A percentile compares a stretch with the other conserved stretches of the same genome.
phyloP scores from a whole-genome alignment of 768 basidiomycete species.

The Albatrellus ellisii region DNA sequence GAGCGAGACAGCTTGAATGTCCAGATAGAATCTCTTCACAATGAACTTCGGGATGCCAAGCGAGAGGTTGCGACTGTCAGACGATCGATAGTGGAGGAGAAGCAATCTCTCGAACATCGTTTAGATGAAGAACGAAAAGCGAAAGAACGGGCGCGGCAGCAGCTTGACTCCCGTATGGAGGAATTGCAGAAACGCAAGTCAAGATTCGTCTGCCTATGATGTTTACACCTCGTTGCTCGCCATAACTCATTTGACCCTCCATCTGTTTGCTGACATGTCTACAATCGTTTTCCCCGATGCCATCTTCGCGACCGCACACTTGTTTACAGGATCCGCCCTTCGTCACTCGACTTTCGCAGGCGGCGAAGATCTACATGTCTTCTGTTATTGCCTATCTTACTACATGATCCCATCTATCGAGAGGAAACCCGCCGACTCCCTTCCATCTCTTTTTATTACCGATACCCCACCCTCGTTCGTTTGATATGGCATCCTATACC shows the following conservation, averaged over 20 bases:
- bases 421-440: too few relatives aligned
- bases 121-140: slow-evolving; percentile 78
- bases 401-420: too few relatives aligned
- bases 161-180: slow-evolving; percentile 80
- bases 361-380: too few relatives aligned
- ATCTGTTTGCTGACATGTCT: neutral
- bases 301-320: neutral
- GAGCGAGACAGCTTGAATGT: slow-evolving; percentile 67
- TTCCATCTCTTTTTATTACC: neutral
- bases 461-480: neutral
- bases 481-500: slow-evolving; percentile 1
- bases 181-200: slow-evolving; percentile 77
- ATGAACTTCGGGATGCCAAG: slow-evolving; percentile 65
- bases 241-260: slow-evolving; percentile 24
- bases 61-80: slow-evolving; percentile 69
- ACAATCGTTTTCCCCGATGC: neutral
- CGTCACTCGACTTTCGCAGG: neutral
- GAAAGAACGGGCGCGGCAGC: slow-evolving; percentile 81
- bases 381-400: too few relatives aligned
- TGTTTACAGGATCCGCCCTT: neutral
- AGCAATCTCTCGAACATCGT: slow-evolving; percentile 71
- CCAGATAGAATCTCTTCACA: slow-evolving; percentile 55
- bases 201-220: slow-evolving; percentile 85
- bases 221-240: too few relatives aligned
- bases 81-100: slow-evolving; percentile 76